Base-by-base conservation (phyloP, 2,329 filamentous ascomycete species). In the Beauveria sp. region DNA sequence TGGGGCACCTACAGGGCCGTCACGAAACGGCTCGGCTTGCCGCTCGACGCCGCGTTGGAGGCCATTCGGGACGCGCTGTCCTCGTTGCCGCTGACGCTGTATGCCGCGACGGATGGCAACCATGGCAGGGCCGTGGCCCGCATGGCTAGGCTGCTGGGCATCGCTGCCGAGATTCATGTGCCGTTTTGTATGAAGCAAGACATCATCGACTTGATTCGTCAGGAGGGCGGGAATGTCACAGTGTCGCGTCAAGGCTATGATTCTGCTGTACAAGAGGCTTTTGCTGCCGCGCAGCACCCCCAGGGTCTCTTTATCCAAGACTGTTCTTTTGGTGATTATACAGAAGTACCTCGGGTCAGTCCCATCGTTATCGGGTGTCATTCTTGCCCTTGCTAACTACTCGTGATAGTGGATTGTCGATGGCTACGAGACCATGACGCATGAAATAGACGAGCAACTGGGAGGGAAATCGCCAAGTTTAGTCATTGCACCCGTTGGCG, bases 91-190 rank as follows among this genome's bases (percentile, higher is more conserved):
- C 65, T 84, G 22, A 73, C 67, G 0, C 69, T 90, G 0, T 80
- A 86, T 46, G 84, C 88, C 0, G 85, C 86, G 2, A 91, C 88
- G 0, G 89, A 91, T 54, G 90, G 90, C 0, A 93, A 93, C 64
- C 88, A 89, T 77, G 90, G 90, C 0, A 77, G 89, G 2, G 89
- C 90, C 0, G 80, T 91, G 1, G 86, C 88, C 0, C 77, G 82
- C 7, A 90, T 92, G 84, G 87, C 81, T 0, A 75, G 73, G 46
- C 77, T 85, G 12, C 73, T 93, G 10, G 77, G 75, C 0, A 71
- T 91, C 0, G 67, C 75, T 0, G 80, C 79, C 0, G 74, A 76
- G 18, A 84, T 92, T 5, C 87, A 84, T 65, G 87, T 92, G 1
- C 87, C 89, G 0, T 68, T 67, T 0, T 78, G 76, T 26, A 84